phyloP scores from a whole-genome alignment of 1,139 yeast species.

The Pichia sp. region DNA sequence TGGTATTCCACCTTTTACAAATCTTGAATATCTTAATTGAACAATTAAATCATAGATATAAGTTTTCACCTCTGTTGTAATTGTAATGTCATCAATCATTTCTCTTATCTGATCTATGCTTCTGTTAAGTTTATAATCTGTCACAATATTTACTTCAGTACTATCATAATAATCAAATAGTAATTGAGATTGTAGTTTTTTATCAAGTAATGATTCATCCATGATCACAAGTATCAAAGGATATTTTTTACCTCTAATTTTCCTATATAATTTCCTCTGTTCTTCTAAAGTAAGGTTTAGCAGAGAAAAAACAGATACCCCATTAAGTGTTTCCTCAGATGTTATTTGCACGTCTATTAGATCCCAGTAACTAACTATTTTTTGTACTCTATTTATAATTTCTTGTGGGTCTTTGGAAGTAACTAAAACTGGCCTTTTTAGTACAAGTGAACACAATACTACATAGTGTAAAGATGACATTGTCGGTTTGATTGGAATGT shows the following conservation, averaged over 20 bases:
- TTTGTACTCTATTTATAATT: slow-evolving; percentile 3
- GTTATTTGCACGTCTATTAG: background rate
- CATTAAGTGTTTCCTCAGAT: background rate
- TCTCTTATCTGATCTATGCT: background rate
- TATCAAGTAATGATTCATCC: slow-evolving; percentile 1
- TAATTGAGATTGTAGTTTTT: slow-evolving; percentile 4
- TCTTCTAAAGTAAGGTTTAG: slow-evolving; percentile 1
- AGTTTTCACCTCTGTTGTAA: slow-evolving; percentile 38
- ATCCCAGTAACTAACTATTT: background rate
- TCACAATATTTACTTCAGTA: background rate
- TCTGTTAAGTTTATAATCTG: background rate
- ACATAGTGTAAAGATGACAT: slow-evolving; percentile 6
- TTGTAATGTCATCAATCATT: slow-evolving; percentile 23
- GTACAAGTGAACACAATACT: background rate
- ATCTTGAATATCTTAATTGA: slow-evolving; percentile 44
- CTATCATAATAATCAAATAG: slow-evolving; percentile 6
- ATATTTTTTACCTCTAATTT: slow-evolving; percentile 4
- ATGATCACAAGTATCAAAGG: slow-evolving; percentile 7
- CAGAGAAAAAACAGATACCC: slow-evolving; percentile 3
- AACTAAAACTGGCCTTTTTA: slow-evolving; percentile 6
- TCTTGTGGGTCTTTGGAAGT: slow-evolving; percentile 1
- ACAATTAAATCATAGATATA: slow-evolving; percentile 50
- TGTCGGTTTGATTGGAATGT: too few relatives aligned
- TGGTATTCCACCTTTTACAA: slow-evolving; percentile 44
- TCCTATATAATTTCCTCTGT: slow-evolving; percentile 1